Base-by-base conservation (phyloP, 2,329 filamentous ascomycete species). In the Tolypocladium endophyticum region DNA sequence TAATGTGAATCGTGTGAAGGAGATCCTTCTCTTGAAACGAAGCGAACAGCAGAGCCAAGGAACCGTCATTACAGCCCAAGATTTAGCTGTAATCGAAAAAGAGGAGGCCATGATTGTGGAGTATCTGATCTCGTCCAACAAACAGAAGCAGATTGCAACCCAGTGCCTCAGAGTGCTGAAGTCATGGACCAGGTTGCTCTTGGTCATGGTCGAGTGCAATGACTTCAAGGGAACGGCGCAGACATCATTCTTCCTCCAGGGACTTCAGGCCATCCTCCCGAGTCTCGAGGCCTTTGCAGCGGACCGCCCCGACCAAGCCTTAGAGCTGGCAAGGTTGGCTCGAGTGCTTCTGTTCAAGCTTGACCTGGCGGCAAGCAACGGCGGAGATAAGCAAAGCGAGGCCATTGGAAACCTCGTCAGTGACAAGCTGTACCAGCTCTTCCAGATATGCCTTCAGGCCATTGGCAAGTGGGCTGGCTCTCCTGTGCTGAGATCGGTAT, bases 381-480 rank as follows among this genome's bases (percentile, higher is more conserved):
- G 62, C 11, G 69, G 71, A 16, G 78, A 83, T 62, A 76, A 75
- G 58, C 69, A 77, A 55, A 76, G 73, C 61, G 71, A 73, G 56
- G 76, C 76, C 4, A 77, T 83, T 59, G 83, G 87, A 41, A 90
- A 91, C 70, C 80, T 93, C 33, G 86, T 94, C 39, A 89, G 91
- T 69, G 93, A 97, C 71, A 90, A 94, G 68, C 81, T 97, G 0
- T 92, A 92, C 69, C 89, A 96, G 69, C 82, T 97, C 4, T 97
- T 99, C 79, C 89, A 96, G 63, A 84, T 91, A 45, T 92, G 90
- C 62, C 79, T 97, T 18, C 83, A 87, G 66, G 90, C 91, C 6
- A 88, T 96, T 59, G 85, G 87, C 64, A 86, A 88, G 62, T 87
- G 89, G 69, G 82, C 86, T 1, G 86, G 87, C 5, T 87, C 84